Base-by-base conservation (phyloP, 495 filamentous ascomycete genomes). In the Penicillium simplicissimum region DNA sequence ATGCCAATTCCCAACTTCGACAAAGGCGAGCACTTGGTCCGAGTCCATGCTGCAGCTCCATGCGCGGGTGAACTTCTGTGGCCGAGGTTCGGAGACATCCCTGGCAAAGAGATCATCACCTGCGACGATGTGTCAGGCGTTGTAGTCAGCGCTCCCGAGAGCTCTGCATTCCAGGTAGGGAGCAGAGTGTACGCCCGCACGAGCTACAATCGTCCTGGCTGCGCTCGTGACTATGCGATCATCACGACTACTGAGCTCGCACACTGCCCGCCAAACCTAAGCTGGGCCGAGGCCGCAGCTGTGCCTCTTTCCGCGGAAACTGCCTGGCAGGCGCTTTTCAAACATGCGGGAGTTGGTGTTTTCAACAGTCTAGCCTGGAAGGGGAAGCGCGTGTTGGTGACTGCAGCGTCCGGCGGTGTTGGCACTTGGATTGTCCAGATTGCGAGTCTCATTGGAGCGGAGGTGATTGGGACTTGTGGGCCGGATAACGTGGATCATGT, bases 361-460 rank as follows among this genome's bases (percentile, higher is more conserved):
- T 34, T 52, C 35, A 19, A 34, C 57, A 52, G 31, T 21, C 4
- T 0, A n/a, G 11, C n/a, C 0, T 47, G 43, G 43, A 47, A n/a
- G 13, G 71, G 66, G 31, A 78, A 77, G 64, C 67, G 74, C 36
- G 66, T 85, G 3, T 71, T 85, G 13, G 71, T 85, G 33, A 83
- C 78, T 8, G 81, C 72, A 47, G 84, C 84, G 14, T 66, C 79
- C 6, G 76, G 84, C 2, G 80, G 82, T 3, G 81, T 85, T 5
- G 86, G 86, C 2, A 73, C 79, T 34, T 87, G 83, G 85, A 69
- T 79, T 14, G 74, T 83, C 57, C 86, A 87, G 71, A 64, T 88
- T 28, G 85, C 82, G 7, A 71, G 61, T 35, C 55, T 77, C 28
- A 71, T 77, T 0, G 80, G 78, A 3, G 71, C 74, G 8, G 66